Base-by-base conservation (phyloP, 306 rosid species). In the Ormosia semicastrata region DNA sequence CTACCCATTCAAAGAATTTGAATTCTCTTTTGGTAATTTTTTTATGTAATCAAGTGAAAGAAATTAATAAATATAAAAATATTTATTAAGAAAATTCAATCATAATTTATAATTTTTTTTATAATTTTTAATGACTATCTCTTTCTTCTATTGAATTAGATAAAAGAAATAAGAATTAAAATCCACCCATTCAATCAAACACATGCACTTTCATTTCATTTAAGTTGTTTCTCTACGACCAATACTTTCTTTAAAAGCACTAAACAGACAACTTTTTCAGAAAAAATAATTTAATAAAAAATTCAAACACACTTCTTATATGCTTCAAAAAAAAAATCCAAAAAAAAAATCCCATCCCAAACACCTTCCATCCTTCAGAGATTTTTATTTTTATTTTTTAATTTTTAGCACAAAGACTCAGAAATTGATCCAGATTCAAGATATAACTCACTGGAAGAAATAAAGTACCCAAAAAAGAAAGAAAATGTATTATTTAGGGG, bases 101-200 rank as follows among this genome's bases (percentile, higher is more conserved):
- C n/a, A n/a, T n/a, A n/a, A n/a, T n/a, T n/a, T n/a, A n/a, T n/a
- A n/a, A n/a, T n/a, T n/a, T n/a, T n/a, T n/a, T n/a, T n/a, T n/a
- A n/a, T n/a, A n/a, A n/a, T n/a, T n/a, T n/a, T n/a, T n/a, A n/a
- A n/a, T n/a, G n/a, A n/a, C n/a, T n/a, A n/a, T n/a, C n/a, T n/a
- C n/a, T n/a, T n/a, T n/a, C n/a, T n/a, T n/a, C n/a, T n/a, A n/a
- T n/a, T n/a, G n/a, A n/a, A n/a, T n/a, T n/a, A n/a, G n/a, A n/a
- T n/a, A n/a, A n/a, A n/a, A n/a, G n/a, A n/a, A n/a, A n/a, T n/a
- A n/a, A n/a, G n/a, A n/a, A n/a, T n/a, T n/a, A n/a, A n/a, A n/a
- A n/a, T n/a, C n/a, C n/a, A n/a, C n/a, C 59, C 44, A 76, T 53
- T 82, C 59, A 70, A 54, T 58, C 17, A 46, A 14, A 18, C 59